Evolutionary conservation across 345 rosid species (phyloP).

Genomic region (Corymbia maculata): DNA sequence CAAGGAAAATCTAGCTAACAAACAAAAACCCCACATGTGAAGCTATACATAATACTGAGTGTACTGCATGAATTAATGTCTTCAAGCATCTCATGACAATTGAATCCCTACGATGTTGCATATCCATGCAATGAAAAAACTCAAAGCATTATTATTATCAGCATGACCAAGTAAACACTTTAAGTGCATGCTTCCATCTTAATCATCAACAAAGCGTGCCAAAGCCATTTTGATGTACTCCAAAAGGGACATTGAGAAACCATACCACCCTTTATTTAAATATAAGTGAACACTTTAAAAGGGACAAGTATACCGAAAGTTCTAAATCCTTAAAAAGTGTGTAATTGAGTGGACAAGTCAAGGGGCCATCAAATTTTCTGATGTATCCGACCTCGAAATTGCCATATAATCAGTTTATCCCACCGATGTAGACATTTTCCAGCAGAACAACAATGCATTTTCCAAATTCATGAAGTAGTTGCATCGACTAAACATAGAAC

Average conservation of each 20-base stretch:
- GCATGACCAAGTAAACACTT: background rate
- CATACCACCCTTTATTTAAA: background rate
- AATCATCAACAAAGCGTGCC: background rate
- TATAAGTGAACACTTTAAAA: background rate
- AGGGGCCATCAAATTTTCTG: background rate
- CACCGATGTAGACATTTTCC: background rate
- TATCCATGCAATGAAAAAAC: background rate
- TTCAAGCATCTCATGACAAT: background rate
- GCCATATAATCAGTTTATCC: background rate
- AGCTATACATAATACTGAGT: background rate
- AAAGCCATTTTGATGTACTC: background rate
- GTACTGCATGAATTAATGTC: background rate
- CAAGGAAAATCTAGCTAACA: background rate
- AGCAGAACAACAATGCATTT: background rate
- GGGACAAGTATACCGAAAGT: background rate
- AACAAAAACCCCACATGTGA: background rate
- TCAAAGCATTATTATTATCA: background rate
- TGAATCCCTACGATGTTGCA: background rate
- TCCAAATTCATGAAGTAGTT: background rate
- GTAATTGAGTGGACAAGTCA: background rate
- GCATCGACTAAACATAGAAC: background rate
- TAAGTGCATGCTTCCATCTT: background rate
- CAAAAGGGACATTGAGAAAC: background rate
- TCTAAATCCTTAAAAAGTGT: background rate
- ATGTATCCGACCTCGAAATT: background rate